Evolutionary conservation across 257 asterid genomes (phyloP).

Genomic region (Verbascum thapsus): DNA sequence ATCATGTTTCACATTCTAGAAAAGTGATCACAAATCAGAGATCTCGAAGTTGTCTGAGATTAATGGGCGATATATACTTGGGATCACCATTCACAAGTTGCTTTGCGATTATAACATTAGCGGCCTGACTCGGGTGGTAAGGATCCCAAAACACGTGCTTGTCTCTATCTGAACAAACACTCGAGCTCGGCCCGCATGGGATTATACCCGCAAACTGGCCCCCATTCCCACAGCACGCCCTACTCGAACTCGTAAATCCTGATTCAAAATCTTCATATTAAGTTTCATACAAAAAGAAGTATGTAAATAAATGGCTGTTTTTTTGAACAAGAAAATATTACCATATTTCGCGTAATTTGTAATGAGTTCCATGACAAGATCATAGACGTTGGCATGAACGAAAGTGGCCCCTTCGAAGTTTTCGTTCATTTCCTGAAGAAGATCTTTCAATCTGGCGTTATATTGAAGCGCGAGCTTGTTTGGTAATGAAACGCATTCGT

Average conservation of each 20-base stretch:
- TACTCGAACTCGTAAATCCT: conserved; percentile 72
- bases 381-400: conserved; percentile 76
- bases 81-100: conserved; percentile 67
- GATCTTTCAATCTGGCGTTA: conserved; percentile 67
- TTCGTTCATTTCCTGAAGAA: conserved; percentile 50
- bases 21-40: neutral
- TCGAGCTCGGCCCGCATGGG: conserved; percentile 90
- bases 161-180: conserved; percentile 62
- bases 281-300: no score
- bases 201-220: conserved; percentile 85
- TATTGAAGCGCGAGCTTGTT: conserved; percentile 78
- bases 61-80: conserved; percentile 68
- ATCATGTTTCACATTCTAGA: neutral
- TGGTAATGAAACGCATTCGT: conserved; percentile 77
- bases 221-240: conserved; percentile 89
- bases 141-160: conserved; percentile 95
- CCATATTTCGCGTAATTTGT: conserved; percentile 76
- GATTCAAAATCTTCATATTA: no score
- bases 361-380: conserved; percentile 88
- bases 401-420: conserved; percentile 74
- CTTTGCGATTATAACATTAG: conserved; percentile 78
- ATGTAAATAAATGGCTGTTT: no score
- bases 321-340: conserved; percentile 21
- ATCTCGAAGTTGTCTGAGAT: conserved; percentile 32
- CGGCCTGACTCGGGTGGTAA: conserved; percentile 92